Conservation (phyloP, 305 asterid genomes). For the Striga hermonthica region DNA sequence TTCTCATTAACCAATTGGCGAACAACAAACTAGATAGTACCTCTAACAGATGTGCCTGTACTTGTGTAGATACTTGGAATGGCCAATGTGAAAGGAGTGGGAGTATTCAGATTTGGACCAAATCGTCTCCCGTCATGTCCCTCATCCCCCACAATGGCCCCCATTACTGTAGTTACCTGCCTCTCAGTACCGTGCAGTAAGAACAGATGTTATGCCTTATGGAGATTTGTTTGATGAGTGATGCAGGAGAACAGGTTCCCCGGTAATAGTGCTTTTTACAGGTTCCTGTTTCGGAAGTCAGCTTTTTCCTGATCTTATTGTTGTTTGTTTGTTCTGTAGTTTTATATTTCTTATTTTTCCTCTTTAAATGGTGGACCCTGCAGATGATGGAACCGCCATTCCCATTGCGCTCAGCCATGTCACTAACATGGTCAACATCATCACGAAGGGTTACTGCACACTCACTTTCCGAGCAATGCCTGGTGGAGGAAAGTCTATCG, state of each 20-base stretch:
- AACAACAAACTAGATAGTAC: constrained; percentile 74
- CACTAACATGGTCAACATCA: too few species aligned
- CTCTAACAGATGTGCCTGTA: constrained; percentile 78
- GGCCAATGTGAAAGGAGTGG: constrained; percentile 85
- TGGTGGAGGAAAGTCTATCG: too few species aligned
- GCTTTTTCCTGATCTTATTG: too few species aligned
- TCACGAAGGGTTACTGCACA: too few species aligned
- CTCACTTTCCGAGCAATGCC: too few species aligned
- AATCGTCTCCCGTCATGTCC: constrained; percentile 58
- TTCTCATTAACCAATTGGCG: constrained; percentile 58
- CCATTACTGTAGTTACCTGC: constrained; percentile 78
- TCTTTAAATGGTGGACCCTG: too few species aligned
- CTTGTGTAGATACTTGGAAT: constrained; percentile 73
- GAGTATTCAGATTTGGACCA: constrained; percentile 76
- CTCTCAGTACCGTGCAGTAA: constrained; percentile 74
- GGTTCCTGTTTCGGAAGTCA: too few species aligned
- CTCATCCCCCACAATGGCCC: constrained; percentile 83
- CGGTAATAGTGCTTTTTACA: constrained; percentile 68
- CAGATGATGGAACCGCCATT: too few species aligned
- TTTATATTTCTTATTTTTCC: too few species aligned
- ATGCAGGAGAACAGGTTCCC: constrained; percentile 77
- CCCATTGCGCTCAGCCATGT: too few species aligned
- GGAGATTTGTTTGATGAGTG: constrained; percentile 64
- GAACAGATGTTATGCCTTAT: constrained; percentile 44
- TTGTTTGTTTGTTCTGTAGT: too few species aligned